Evolutionary conservation across 1,284 basidiomycete species (phyloP).

Genomic region (Ustilago crameri): DNA sequence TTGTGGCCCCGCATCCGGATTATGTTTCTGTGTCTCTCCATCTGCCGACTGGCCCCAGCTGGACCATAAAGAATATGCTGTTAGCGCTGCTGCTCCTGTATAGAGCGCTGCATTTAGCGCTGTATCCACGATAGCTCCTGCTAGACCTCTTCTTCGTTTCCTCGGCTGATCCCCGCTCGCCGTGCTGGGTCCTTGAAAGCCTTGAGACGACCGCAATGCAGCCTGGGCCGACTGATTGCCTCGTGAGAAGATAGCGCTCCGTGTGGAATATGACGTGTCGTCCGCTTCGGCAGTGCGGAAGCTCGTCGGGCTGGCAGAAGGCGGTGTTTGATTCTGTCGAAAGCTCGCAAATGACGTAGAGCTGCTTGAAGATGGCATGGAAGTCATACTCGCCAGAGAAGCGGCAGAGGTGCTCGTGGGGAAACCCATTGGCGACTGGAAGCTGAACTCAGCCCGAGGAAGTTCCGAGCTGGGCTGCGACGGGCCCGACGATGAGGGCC

Average conservation of each 20-base stretch:
- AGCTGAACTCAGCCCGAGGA: slow-evolving; percentile 29
- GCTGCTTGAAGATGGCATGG: slow-evolving; percentile 35
- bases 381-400: slow-evolving; percentile 28
- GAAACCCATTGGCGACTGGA: slow-evolving; percentile 26
- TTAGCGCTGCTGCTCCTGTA: slow-evolving; percentile 55
- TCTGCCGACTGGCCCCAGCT: slow-evolving; percentile 44
- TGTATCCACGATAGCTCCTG: slow-evolving; percentile 51
- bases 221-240: slow-evolving; percentile 29
- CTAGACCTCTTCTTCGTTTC: slow-evolving; percentile 47
- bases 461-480: slow-evolving; percentile 4
- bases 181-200: slow-evolving; percentile 2
- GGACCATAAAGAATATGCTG: slow-evolving; percentile 54
- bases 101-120: slow-evolving; percentile 54
- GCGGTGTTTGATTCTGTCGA: slow-evolving; percentile 30
- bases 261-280: slow-evolving; percentile 18
- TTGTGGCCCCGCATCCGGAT: slow-evolving; percentile 26
- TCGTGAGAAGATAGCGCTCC: slow-evolving; percentile 31
- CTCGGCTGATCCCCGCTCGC: slow-evolving; percentile 29
- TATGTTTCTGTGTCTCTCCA: slow-evolving; percentile 21
- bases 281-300: slow-evolving; percentile 35
- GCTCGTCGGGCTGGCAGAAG: slow-evolving; percentile 31
- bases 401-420: slow-evolving; percentile 20
- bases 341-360: slow-evolving; percentile 26
- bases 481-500: slow-evolving; percentile 26
- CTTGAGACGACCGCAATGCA: slow-evolving; percentile 19